Evolutionary conservation across 371 early-diverging fungal genomes (phyloP).

Genomic region (Haplosporangium sp.): DNA sequence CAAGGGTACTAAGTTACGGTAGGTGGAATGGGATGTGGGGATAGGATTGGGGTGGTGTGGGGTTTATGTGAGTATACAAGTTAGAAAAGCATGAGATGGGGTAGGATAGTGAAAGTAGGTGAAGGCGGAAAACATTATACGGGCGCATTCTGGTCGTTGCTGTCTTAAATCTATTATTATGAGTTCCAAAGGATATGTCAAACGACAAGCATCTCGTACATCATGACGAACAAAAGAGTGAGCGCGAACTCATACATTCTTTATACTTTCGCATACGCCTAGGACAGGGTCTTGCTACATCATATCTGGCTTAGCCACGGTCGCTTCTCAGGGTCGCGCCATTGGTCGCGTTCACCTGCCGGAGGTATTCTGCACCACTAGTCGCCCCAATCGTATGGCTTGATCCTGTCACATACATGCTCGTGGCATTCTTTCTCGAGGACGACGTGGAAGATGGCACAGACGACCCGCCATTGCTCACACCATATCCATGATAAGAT

Average conservation of each 20-base stretch:
- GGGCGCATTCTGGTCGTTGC: neutral
- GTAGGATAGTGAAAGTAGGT: neutral
- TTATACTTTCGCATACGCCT: no score
- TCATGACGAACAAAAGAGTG: no score
- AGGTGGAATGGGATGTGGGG: no score
- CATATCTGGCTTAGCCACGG: conserved; percentile 1
- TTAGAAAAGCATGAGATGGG: neutral
- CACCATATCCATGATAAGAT: conserved; percentile 9
- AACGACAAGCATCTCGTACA: no score
- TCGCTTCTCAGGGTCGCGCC: conserved; percentile 1
- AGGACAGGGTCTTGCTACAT: no score
- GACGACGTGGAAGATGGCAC: conserved; percentile 3
- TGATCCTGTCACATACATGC: conserved; percentile 46
- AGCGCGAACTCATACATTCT: no score
- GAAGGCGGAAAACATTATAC: no score
- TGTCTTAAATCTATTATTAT: conserved; percentile 1
- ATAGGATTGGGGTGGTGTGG: no score
- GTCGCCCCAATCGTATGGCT: conserved; percentile 37
- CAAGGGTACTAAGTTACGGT: no score
- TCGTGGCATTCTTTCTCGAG: conserved; percentile 34
- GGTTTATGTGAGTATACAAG: neutral
- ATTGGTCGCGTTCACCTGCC: conserved; percentile 17
- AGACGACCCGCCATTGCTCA: conserved; percentile 1
- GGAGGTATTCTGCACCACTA: conserved; percentile 25
- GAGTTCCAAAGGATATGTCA: no score